Percentiles rank a stretch among this genome's conserved stretches.
These are phyloP conservation scores for Phytophthora pini DNA, from an alignment of 352 stramenopile species.

Conservation along the genomic window DNA sequence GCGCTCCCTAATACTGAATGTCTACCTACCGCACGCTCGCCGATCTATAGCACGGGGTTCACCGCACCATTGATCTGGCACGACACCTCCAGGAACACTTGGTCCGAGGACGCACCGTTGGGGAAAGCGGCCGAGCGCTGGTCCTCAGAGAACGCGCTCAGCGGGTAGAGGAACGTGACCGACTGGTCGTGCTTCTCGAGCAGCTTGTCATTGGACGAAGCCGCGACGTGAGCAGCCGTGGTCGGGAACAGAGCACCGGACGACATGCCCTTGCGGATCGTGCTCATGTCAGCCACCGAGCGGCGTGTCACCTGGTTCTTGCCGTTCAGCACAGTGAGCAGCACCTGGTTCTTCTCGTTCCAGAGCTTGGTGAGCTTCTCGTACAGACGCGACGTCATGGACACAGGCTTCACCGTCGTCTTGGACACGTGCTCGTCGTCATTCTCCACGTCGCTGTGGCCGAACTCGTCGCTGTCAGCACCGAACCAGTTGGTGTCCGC, in stretches of 20 bases:
- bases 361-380: conserved; percentile 82
- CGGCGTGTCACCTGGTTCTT: conserved; percentile 78
- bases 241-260: conserved; percentile 74
- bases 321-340: conserved; percentile 73
- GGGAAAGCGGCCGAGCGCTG: conserved; percentile 45
- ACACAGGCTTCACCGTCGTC: conserved; percentile 48
- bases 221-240: conserved; percentile 33
- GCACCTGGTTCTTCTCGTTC: conserved; percentile 88
- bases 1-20: conserved; percentile 44
- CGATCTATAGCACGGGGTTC: conserved; percentile 28
- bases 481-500: conserved; percentile 76
- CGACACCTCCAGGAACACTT: conserved; percentile 83
- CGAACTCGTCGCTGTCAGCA: conserved; percentile 58
- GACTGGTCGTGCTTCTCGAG: conserved; percentile 60
- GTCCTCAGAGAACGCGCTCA: conserved; percentile 76
- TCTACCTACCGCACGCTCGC: conserved; percentile 32
- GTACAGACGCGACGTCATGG: conserved; percentile 75
- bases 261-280: conserved; percentile 71
- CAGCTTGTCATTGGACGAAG: conserved; percentile 40
- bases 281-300: conserved; percentile 85
- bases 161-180: conserved; percentile 87
- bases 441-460: conserved; percentile 59
- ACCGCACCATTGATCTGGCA: conserved; percentile 69
- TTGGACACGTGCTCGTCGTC: conserved; percentile 45
- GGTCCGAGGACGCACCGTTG: conserved; percentile 39